Evolutionary conservation across 371 early-diverging fungal species (phyloP).

Genomic region (Ordospora colligata): DNA sequence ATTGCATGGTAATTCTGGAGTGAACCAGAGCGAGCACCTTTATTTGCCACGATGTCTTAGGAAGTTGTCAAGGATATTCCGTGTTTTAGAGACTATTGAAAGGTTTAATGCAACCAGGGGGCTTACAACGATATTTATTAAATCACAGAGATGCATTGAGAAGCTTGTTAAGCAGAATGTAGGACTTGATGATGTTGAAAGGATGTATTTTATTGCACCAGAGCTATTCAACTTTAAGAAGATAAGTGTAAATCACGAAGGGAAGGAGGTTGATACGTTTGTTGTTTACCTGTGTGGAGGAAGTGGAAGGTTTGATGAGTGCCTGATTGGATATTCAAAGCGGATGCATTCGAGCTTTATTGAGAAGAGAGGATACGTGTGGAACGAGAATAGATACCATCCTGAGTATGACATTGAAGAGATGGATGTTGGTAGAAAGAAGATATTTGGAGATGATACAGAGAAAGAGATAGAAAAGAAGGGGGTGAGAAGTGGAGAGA

Average conservation of each 20-base stretch:
- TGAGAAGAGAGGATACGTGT: neutral
- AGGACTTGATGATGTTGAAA: slow-evolving; percentile 24
- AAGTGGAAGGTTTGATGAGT: slow-evolving; percentile 21
- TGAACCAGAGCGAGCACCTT: neutral
- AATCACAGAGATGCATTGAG: slow-evolving; percentile 36
- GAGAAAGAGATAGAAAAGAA: neutral
- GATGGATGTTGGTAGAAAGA: neutral
- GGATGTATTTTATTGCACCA: slow-evolving; percentile 18
- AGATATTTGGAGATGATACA: neutral
- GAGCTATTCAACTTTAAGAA: slow-evolving; percentile 22
- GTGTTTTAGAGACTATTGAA: slow-evolving; percentile 29
- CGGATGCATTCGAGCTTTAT: neutral
- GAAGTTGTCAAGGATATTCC: slow-evolving; percentile 29
- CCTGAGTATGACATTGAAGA: slow-evolving; percentile 13
- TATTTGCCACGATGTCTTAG: slow-evolving; percentile 27
- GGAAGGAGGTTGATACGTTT: slow-evolving; percentile 32
- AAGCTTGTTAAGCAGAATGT: slow-evolving; percentile 31
- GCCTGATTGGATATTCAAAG: slow-evolving; percentile 6
- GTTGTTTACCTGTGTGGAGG: slow-evolving; percentile 16
- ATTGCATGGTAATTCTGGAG: neutral
- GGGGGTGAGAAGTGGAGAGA: neutral
- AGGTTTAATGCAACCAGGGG: slow-evolving; percentile 34
- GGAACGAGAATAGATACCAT: neutral
- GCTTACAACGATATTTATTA: slow-evolving; percentile 31
- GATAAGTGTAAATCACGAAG: slow-evolving; percentile 22